A percentile compares a stretch with the other conserved stretches of the same genome.
Conservation (phyloP, 108 stramenopile genomes). For the Poteriospumella lacustris region DNA sequence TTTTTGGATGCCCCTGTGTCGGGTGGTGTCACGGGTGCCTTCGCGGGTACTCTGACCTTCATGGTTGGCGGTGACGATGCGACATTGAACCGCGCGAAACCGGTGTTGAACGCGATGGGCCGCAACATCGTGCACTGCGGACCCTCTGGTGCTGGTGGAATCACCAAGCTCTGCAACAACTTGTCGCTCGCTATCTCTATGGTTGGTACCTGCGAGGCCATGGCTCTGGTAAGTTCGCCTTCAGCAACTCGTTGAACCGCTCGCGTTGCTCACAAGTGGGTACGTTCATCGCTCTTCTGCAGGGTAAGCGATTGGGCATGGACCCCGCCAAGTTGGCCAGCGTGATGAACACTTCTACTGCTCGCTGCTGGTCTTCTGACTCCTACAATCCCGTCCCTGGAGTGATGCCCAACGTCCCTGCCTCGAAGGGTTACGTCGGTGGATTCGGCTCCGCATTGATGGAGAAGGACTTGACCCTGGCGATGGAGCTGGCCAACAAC, state of each 20-base stretch:
- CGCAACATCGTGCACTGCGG: constrained; percentile 68
- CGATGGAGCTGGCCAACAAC: not conserved
- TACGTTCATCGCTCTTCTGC: not conserved
- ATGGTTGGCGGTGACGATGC: constrained; percentile 71
- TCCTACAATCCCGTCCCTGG: constrained; percentile 87
- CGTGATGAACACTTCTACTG: constrained; percentile 83
- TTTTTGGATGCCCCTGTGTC: constrained; percentile 82
- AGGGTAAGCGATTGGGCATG: constrained; percentile 73
- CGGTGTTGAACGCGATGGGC: constrained; percentile 69
- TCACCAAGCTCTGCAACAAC: constrained; percentile 88
- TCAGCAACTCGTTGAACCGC: not conserved
- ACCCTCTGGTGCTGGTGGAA: constrained; percentile 68
- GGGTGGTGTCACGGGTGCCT: constrained; percentile 81
- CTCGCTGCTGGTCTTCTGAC: constrained; percentile 83
- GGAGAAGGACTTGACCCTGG: constrained; percentile 31
- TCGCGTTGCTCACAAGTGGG: not conserved
- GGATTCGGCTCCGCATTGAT: constrained; percentile 21
- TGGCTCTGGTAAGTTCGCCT: constrained; percentile 58
- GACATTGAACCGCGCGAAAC: constrained; percentile 49
- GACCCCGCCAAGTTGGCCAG: constrained; percentile 71
- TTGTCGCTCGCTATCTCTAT: constrained; percentile 80
- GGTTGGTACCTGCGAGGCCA: constrained; percentile 82
- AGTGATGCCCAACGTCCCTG: constrained; percentile 61
- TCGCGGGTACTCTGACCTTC: constrained; percentile 79
- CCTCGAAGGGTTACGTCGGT: constrained; percentile 36